These are phyloP conservation scores for Penicillium sclerotiorum DNA, from an alignment of 2,329 filamentous ascomycete genomes.

Conservation along the genomic window DNA sequence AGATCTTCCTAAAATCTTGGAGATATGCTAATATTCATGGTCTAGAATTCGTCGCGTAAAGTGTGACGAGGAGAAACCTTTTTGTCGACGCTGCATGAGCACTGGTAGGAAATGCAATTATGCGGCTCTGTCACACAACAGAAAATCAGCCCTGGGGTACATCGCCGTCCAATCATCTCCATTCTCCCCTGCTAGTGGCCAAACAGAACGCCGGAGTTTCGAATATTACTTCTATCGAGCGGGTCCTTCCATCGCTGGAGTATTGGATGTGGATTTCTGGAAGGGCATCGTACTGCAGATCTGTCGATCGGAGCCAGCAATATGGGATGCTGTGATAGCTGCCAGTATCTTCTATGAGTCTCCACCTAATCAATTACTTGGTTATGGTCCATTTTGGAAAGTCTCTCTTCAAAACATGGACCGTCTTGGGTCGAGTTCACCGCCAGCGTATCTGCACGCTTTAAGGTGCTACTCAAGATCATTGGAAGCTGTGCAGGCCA, in stretches of 20 bases:
- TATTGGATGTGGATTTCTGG: constrained; percentile 18
- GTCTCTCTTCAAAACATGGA: background rate
- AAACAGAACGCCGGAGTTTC: constrained; percentile 17
- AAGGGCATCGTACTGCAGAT: constrained; percentile 15
- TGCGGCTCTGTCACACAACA: constrained; percentile 1
- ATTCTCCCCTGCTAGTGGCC: background rate
- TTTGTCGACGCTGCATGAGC: background rate
- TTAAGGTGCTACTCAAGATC: constrained; percentile 33
- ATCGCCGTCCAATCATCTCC: background rate
- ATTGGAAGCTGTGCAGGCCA: constrained; percentile 21
- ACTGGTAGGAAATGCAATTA: constrained; percentile 10
- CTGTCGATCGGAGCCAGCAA: constrained; percentile 17
- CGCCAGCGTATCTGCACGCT: constrained; percentile 13
- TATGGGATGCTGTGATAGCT: constrained; percentile 20
- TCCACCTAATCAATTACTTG: background rate
- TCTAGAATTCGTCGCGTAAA: background rate
- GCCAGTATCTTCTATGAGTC: constrained; percentile 12
- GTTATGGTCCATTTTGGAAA: background rate
- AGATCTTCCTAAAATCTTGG: background rate
- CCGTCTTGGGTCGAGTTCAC: too few relatives aligned
- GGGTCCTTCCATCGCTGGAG: constrained; percentile 10
- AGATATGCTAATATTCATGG: background rate
- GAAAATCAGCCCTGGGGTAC: background rate
- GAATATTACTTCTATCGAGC: constrained; percentile 21
- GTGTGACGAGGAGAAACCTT: background rate